Conservation (phyloP, 441 rosid genomes). For the Arabidopsis hybrid region DNA sequence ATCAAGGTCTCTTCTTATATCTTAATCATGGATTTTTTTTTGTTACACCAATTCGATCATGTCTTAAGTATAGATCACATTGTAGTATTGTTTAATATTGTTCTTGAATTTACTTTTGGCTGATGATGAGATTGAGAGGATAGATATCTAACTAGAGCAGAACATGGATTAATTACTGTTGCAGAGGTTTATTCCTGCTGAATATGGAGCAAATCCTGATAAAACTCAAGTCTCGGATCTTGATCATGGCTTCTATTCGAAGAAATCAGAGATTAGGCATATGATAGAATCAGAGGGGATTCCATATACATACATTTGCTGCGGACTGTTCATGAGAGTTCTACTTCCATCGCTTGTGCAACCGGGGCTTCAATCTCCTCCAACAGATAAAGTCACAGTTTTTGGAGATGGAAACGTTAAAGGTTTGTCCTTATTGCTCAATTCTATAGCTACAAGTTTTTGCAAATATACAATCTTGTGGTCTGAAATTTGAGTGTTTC, state of each 20-base stretch:
- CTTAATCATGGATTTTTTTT: neutral
- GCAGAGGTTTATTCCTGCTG: constrained; percentile 66
- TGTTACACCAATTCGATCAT: too few relatives aligned
- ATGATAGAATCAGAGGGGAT: constrained; percentile 53
- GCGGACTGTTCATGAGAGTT: constrained; percentile 56
- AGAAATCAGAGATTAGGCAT: constrained; percentile 53
- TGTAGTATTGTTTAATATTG: neutral
- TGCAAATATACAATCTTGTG: constrained; percentile 5
- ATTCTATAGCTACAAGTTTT: neutral
- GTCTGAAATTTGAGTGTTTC: neutral
- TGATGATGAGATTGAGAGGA: neutral
- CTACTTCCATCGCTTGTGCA: constrained; percentile 57
- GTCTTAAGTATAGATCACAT: too few relatives aligned
- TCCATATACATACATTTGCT: constrained; percentile 56
- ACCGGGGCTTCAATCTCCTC: constrained; percentile 56
- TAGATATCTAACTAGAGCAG: neutral
- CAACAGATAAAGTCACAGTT: constrained; percentile 54
- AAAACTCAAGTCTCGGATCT: constrained; percentile 56
- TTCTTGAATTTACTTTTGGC: neutral
- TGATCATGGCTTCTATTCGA: constrained; percentile 46
- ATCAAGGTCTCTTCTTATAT: constrained; percentile 56
- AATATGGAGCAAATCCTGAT: constrained; percentile 64
- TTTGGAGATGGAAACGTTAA: constrained; percentile 60
- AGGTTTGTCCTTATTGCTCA: constrained; percentile 45
- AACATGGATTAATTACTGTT: neutral